Percentiles rank a stretch among this genome's conserved stretches.
Evolutionary conservation across 495 filamentous ascomycete genomes (phyloP).

Genomic region (Schizothecium vesticola): DNA sequence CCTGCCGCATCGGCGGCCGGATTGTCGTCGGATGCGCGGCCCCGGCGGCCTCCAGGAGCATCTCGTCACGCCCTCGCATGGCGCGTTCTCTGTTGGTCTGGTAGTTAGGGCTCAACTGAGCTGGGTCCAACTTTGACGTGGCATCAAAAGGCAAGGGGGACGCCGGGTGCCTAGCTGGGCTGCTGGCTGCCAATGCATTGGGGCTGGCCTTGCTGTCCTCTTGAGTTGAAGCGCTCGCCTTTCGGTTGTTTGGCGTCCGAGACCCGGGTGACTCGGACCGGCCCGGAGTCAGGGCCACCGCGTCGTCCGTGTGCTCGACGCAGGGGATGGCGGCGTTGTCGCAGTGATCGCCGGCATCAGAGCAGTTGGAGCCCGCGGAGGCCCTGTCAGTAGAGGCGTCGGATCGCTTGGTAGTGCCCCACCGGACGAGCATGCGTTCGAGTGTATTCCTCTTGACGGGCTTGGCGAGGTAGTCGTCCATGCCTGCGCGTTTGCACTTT

Average conservation of each 20-base stretch:
- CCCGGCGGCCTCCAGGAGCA: slow-evolving; percentile 33
- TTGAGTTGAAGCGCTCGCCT: background rate
- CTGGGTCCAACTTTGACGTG: slow-evolving; percentile 4
- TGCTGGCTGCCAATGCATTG: background rate
- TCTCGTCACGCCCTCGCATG: slow-evolving; percentile 31
- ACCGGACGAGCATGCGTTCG: slow-evolving; percentile 66
- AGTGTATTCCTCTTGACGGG: slow-evolving; percentile 64
- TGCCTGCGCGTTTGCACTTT: slow-evolving; percentile 69
- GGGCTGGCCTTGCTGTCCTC: background rate
- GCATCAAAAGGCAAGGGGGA: background rate
- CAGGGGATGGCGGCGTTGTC: slow-evolving; percentile 27
- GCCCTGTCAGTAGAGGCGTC: background rate
- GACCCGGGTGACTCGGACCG: background rate
- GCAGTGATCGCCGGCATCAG: slow-evolving; percentile 29
- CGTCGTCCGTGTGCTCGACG: slow-evolving; percentile 11
- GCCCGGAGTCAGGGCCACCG: background rate
- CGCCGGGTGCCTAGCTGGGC: background rate
- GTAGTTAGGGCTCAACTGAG: slow-evolving; percentile 21
- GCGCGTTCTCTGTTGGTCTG: slow-evolving; percentile 24
- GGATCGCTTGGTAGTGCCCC: slow-evolving; percentile 30
- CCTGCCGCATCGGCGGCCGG: slow-evolving; percentile 19
- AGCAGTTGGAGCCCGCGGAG: slow-evolving; percentile 19
- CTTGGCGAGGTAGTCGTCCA: slow-evolving; percentile 82
- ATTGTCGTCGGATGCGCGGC: slow-evolving; percentile 8
- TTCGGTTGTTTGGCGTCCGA: background rate